A percentile compares a stretch with the other conserved stretches of the same genome.
These are phyloP conservation scores for Artemisia annua DNA, from an alignment of 129 eudicot species.

Conservation along the genomic window DNA sequence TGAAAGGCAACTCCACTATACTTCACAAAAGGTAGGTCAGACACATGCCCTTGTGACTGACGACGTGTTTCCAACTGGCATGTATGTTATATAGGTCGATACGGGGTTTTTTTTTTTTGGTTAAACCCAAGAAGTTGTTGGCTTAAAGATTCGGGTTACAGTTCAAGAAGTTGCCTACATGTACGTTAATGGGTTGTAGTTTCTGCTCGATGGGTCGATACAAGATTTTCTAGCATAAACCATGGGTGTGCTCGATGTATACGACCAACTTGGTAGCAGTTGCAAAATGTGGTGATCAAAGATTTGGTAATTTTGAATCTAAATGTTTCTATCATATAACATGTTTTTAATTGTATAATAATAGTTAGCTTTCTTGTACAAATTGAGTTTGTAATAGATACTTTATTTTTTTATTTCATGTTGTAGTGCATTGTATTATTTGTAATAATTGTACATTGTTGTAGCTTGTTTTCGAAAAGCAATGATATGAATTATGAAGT, in stretches of 20 bases:
- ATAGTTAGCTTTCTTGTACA: conserved; percentile 22
- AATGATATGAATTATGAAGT: too few relatives aligned
- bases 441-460: conserved; percentile 28
- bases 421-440: conserved; percentile 25
- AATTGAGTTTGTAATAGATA: conserved; percentile 19
- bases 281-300: conserved; percentile 12
- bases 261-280: not conserved
- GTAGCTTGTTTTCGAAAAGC: conserved; percentile 7
- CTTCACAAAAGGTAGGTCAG: not conserved
- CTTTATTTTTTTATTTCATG: conserved; percentile 7
- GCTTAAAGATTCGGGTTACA: conserved; percentile 6
- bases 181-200: conserved; percentile 26
- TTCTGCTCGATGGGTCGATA: conserved; percentile 12
- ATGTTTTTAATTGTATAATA: conserved; percentile 3
- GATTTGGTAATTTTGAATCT: conserved; percentile 12
- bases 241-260: not conserved
- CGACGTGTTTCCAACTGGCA: not conserved
- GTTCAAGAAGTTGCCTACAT: not conserved
- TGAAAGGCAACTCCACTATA: not conserved
- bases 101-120: conserved; percentile 5
- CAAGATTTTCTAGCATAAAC: conserved; percentile 9
- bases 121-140: not conserved
- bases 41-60: not conserved
- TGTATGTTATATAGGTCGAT: conserved; percentile 17
- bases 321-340: conserved; percentile 21